Conservation (phyloP, 208 protist genomes). For the Wallacemonas sp. region DNA sequence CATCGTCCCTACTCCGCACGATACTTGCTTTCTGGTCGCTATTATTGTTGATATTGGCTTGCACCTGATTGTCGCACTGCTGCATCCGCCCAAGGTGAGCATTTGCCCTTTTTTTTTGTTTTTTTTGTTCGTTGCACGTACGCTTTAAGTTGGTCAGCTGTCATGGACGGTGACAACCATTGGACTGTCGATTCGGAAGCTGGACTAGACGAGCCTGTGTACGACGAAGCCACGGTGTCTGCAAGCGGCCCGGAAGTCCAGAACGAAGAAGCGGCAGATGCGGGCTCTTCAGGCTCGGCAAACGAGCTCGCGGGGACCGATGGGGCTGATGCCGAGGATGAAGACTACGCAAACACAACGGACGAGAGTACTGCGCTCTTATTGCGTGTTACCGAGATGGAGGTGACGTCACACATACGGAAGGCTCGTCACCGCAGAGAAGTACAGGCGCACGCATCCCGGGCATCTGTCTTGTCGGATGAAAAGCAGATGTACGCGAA, state of each 20-base stretch:
- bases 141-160: no score
- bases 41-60: no score
- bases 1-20: no score
- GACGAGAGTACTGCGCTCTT: constrained; percentile 37
- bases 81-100: background rate
- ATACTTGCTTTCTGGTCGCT: no score
- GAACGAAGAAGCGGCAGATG: no score
- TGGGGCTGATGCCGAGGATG: constrained; percentile 10
- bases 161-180: background rate
- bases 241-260: no score
- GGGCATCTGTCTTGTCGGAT: background rate
- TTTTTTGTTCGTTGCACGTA: background rate
- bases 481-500: background rate
- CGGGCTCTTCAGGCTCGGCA: no score
- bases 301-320: background rate
- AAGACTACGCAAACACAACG: constrained; percentile 20
- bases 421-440: constrained; percentile 11
- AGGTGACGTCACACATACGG: constrained; percentile 25
- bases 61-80: no score
- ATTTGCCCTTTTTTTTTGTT: constrained; percentile 10
- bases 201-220: background rate
- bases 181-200: background rate
- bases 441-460: background rate
- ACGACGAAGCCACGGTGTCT: no score
- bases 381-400: constrained; percentile 47